These are phyloP conservation scores for Cladosporium cucumerinum DNA, from an alignment of 2,329 filamentous ascomycete species.

Conservation along the genomic window DNA sequence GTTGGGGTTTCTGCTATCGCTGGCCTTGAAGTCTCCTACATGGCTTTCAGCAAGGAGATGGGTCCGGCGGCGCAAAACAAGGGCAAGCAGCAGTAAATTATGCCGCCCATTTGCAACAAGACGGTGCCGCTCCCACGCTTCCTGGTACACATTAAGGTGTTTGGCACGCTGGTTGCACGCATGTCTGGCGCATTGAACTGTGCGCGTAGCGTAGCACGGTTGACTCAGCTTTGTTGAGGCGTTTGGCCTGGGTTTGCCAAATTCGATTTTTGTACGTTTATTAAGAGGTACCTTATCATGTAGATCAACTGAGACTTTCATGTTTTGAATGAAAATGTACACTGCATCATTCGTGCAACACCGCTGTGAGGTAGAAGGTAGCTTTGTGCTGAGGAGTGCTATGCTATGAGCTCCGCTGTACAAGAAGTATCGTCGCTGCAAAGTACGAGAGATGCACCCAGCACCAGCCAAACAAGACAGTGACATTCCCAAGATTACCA, in stretches of 20 bases:
- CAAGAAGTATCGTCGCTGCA: too few species aligned
- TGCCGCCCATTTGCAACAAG: not conserved
- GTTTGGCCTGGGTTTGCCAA: not conserved
- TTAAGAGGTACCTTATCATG: constrained; percentile 4
- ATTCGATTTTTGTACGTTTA: constrained; percentile 5
- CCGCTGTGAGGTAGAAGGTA: too few species aligned
- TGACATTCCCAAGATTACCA: not conserved
- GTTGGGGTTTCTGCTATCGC: constrained; percentile 73
- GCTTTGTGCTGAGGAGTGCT: too few species aligned
- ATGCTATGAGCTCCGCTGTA: too few species aligned
- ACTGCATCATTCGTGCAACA: too few species aligned
- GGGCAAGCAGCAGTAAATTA: constrained; percentile 58
- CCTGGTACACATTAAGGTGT: not conserved
- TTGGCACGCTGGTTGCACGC: not conserved
- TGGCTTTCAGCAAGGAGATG: constrained; percentile 95
- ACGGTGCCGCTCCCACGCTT: not conserved
- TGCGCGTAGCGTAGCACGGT: not conserved
- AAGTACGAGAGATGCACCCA: too few species aligned
- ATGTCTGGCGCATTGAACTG: not conserved
- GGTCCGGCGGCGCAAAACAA: constrained; percentile 76
- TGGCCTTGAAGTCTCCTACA: constrained; percentile 85
- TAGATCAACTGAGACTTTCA: constrained; percentile 2
- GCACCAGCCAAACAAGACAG: too few species aligned
- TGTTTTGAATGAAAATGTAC: too few species aligned
- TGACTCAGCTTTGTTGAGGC: not conserved